A percentile compares a stretch with the other conserved stretches of the same genome.
Conservation (phyloP, 2,329 filamentous ascomycete species). For the Ascochyta lentis region DNA sequence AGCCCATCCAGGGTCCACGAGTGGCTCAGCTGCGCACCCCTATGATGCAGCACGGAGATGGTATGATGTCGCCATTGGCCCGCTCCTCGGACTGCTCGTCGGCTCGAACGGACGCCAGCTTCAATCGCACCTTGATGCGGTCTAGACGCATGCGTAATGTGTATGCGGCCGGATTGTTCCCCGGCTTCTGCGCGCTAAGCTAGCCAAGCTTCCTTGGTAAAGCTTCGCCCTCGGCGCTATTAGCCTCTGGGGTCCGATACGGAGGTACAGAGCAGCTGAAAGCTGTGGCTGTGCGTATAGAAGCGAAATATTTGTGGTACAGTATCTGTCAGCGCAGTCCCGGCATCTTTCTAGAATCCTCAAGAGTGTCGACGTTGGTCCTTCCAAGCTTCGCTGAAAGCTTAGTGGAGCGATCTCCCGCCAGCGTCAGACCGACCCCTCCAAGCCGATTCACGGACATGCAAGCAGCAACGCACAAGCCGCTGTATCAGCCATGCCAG, state of each 20-base stretch:
- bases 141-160: conserved; percentile 38
- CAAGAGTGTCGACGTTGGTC: neutral
- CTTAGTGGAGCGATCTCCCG: conserved; percentile 28
- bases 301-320: neutral
- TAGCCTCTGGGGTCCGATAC: neutral
- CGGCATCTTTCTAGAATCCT: neutral
- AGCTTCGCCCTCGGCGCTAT: conserved; percentile 27
- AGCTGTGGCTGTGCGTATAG: conserved; percentile 1
- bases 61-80: conserved; percentile 24
- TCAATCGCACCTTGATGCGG: conserved; percentile 21
- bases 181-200: neutral
- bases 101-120: conserved; percentile 12
- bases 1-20: conserved; percentile 29
- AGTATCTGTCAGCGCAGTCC: neutral
- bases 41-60: conserved; percentile 23
- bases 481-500: conserved; percentile 43
- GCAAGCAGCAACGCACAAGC: conserved; percentile 19
- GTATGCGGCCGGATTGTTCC: neutral
- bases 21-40: conserved; percentile 28
- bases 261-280: conserved; percentile 1
- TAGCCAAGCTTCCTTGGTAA: conserved; percentile 39
- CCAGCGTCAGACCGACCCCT: conserved; percentile 15
- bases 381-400: conserved; percentile 10
- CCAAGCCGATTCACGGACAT: conserved; percentile 14
- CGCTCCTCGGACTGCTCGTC: neutral